A percentile compares a stretch with the other conserved stretches of the same genome.
These are phyloP conservation scores for Ceratocystis cubensis DNA, from an alignment of 2,329 filamentous ascomycete genomes.

Conservation along the genomic window DNA sequence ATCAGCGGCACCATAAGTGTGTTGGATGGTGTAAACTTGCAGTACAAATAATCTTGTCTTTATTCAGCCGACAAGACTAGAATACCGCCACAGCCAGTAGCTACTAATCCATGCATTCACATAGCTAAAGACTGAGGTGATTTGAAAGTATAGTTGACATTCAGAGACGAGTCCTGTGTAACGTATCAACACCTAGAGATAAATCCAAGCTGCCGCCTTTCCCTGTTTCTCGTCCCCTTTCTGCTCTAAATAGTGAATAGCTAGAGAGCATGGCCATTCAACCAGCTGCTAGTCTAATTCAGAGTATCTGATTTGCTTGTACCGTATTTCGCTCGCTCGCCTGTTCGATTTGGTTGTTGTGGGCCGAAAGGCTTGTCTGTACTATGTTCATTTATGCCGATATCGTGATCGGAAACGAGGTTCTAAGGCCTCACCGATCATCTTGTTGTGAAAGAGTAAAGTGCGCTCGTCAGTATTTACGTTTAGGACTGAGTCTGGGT, in stretches of 20 bases:
- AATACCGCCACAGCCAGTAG: no score
- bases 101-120: background rate
- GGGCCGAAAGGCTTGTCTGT: background rate
- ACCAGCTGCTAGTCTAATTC: background rate
- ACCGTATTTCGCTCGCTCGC: slow-evolving; percentile 3
- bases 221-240: slow-evolving; percentile 6
- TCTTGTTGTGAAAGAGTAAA: background rate
- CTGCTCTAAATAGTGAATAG: background rate
- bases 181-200: background rate
- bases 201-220: background rate
- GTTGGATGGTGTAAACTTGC: background rate
- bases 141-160: background rate
- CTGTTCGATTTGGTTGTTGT: background rate
- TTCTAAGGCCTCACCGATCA: background rate
- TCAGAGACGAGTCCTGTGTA: background rate
- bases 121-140: background rate
- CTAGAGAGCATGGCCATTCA: background rate
- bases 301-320: slow-evolving; percentile 9
- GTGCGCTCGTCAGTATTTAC: background rate
- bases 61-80: no score
- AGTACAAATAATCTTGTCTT: no score
- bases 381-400: background rate
- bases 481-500: slow-evolving; percentile 12
- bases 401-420: background rate
- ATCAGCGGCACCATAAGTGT: background rate